Base-by-base conservation (phyloP, 495 filamentous ascomycete genomes). In the Neurospora intermedia region DNA sequence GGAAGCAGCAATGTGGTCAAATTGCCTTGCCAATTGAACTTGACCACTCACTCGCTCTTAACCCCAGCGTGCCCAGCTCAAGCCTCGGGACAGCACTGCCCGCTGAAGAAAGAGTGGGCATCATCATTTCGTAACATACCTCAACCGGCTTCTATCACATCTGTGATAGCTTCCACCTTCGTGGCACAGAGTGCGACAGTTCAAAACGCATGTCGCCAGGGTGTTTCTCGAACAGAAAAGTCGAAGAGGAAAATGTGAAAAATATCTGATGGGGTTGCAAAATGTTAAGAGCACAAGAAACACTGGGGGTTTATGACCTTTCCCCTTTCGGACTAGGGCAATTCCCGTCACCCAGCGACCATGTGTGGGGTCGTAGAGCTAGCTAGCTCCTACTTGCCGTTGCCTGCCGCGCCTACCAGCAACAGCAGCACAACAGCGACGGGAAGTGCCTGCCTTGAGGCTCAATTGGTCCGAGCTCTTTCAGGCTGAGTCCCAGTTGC, bases 401-500 rank as follows among this genome's bases (percentile, higher is more conserved):
- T 71, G 70, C 20, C 18, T 66, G 23, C 46, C 59, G 27, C 39
- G 39, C 1, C 39, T 39, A 6, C 7, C 59, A 40, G 20, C 46
- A 59, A 11, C 48, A 59, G 27, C 48, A 59, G 6, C 20, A 15
- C 46, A 54, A 31, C 27, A 31, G 27, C 27, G 27, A 31, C 27
- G 27, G 27, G 45, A 11, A 48, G 31, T 69, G 41, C 48, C 72
- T 10, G 27, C 45, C 46, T 69, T 20, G 48, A 46, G 20, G 39
- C 46, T 39, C 43, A 69, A 77, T 27, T 80, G 79, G 79, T 74
- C 79, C 77, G 76, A 80, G 79, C 78, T 73, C 75, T 69, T 72
- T 71, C 69, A 74, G 73, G 76, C 71, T 75, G 70, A 43, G 73
- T 70, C 72, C 72, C 54, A 71, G 73, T 59, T 43, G 70, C 48